These are phyloP conservation scores for Corylus avellana DNA, from an alignment of 306 rosid genomes.

Conservation along the genomic window DNA sequence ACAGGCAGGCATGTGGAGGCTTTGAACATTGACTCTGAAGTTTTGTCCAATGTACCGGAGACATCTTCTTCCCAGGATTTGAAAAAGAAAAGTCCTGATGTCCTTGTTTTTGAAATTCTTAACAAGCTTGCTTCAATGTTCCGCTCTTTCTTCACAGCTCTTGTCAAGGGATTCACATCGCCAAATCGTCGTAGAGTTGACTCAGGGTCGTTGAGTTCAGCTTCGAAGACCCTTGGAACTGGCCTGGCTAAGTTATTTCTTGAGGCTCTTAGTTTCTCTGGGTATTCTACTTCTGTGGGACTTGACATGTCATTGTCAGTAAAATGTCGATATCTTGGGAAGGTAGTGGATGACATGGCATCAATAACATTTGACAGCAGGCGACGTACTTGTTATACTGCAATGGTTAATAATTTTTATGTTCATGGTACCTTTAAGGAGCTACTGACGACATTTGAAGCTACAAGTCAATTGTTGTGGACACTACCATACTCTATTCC, in stretches of 20 bases:
- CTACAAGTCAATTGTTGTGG: slow-evolving; percentile 98
- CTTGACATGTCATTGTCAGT: slow-evolving; percentile 71
- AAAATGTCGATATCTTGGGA: slow-evolving; percentile 94
- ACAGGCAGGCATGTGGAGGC: slow-evolving; percentile 79
- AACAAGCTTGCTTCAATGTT: slow-evolving; percentile 80
- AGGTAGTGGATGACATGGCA: slow-evolving; percentile 89
- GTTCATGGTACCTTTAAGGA: slow-evolving; percentile 93
- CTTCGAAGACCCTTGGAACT: slow-evolving; percentile 91
- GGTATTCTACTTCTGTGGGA: slow-evolving; percentile 67
- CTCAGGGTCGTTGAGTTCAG: slow-evolving; percentile 74
- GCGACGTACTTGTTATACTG: slow-evolving; percentile 79
- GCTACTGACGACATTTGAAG: slow-evolving; percentile 88
- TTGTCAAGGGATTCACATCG: slow-evolving; percentile 89
- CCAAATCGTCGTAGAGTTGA: slow-evolving; percentile 94
- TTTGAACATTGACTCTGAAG: slow-evolving; percentile 73
- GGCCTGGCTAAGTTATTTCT: slow-evolving; percentile 79
- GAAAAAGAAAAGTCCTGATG: slow-evolving; percentile 94
- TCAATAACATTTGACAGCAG: slow-evolving; percentile 83
- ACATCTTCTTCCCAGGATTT: slow-evolving; percentile 67
- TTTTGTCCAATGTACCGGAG: slow-evolving; percentile 58
- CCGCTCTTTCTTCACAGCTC: slow-evolving; percentile 89
- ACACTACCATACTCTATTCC: slow-evolving; percentile 64
- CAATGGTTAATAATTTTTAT: slow-evolving; percentile 89
- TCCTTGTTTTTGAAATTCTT: slow-evolving; percentile 74
- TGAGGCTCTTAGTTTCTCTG: slow-evolving; percentile 87